Evolutionary conservation across 345 rosid genomes (phyloP).

Genomic region (Turnera subulata): DNA sequence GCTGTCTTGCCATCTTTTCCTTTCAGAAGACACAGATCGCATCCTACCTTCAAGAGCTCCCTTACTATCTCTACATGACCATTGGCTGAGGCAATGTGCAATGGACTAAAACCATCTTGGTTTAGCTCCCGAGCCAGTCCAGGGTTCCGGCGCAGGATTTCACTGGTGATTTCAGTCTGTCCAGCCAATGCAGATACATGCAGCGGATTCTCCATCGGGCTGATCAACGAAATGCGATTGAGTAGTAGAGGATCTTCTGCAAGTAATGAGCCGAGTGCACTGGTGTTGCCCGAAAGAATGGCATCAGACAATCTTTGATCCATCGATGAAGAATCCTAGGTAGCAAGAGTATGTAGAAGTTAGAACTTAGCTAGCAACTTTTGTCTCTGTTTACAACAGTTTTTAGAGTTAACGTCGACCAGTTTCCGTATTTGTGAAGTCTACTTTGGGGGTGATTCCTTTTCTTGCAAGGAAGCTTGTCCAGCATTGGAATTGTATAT

Average conservation of each 20-base stretch:
- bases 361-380: too few species aligned
- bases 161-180: background rate
- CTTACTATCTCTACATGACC: slow-evolving; percentile 1
- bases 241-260: slow-evolving; percentile 6
- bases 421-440: too few species aligned
- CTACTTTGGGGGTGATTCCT: too few species aligned
- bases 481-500: too few species aligned
- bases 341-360: too few species aligned
- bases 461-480: too few species aligned
- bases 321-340: too few species aligned
- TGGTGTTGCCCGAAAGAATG: too few species aligned
- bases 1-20: slow-evolving; percentile 3
- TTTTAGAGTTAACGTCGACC: too few species aligned
- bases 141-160: background rate
- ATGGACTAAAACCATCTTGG: slow-evolving; percentile 1
- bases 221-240: background rate
- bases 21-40: background rate
- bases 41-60: background rate
- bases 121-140: slow-evolving; percentile 5
- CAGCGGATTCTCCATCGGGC: background rate
- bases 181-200: slow-evolving; percentile 6
- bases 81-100: slow-evolving; percentile 13
- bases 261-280: background rate
- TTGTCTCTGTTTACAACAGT: too few species aligned
- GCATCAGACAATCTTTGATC: too few species aligned